Conservation (phyloP, 495 filamentous ascomycete species). For the Penicillium bovifimosum region DNA sequence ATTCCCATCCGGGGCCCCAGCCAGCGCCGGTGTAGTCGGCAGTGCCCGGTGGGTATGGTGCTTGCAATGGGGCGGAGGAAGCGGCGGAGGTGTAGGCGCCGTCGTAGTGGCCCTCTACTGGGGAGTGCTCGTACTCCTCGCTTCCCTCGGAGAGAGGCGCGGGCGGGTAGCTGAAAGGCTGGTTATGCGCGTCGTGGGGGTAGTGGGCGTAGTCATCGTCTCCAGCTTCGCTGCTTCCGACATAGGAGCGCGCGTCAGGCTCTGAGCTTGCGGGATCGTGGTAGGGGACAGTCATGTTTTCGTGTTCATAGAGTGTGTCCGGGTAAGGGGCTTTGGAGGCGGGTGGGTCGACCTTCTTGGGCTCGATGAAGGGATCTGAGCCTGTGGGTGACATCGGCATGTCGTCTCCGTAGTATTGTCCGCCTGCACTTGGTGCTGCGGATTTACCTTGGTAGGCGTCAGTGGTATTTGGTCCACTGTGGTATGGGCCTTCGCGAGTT, state of each 20-base stretch:
- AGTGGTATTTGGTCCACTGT: slow-evolving; percentile 22
- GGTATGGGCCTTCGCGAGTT: slow-evolving; percentile 43
- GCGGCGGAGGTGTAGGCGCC: slow-evolving; percentile 38
- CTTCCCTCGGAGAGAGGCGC: slow-evolving; percentile 41
- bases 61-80: slow-evolving; percentile 26
- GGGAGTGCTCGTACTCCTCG: slow-evolving; percentile 51
- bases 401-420: slow-evolving; percentile 42
- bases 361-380: slow-evolving; percentile 54
- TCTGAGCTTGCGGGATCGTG: slow-evolving; percentile 32
- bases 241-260: slow-evolving; percentile 48
- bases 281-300: slow-evolving; percentile 29
- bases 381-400: slow-evolving; percentile 45
- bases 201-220: slow-evolving; percentile 56
- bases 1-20: slow-evolving; percentile 72
- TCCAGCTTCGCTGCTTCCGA: slow-evolving; percentile 45
- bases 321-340: slow-evolving; percentile 29
- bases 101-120: slow-evolving; percentile 44
- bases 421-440: slow-evolving; percentile 19
- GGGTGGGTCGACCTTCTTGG: slow-evolving; percentile 18
- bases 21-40: slow-evolving; percentile 56
- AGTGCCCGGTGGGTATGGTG: slow-evolving; percentile 24
- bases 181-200: slow-evolving; percentile 41
- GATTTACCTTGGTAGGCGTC: slow-evolving; percentile 20
- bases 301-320: slow-evolving; percentile 44
- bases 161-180: slow-evolving; percentile 34